These are phyloP conservation scores for Ceratobasidium sp. DNA, from an alignment of 1,284 basidiomycete species.

Conservation along the genomic window DNA sequence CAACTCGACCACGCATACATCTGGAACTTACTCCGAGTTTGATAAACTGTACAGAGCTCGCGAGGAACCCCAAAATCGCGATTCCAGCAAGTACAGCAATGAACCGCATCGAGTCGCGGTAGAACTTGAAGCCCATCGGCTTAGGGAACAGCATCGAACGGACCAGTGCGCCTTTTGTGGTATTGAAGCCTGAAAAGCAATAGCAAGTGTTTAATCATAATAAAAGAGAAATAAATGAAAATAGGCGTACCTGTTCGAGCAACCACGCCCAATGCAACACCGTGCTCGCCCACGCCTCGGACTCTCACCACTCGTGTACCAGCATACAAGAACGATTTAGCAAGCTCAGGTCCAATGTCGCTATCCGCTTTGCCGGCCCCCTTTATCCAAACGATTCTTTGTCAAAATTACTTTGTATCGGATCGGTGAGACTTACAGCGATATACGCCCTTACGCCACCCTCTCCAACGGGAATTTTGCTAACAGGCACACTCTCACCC, in stretches of 20 bases:
- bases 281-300: conserved; percentile 65
- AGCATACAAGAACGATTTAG: conserved; percentile 89
- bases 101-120: conserved; percentile 96
- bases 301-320: conserved; percentile 94
- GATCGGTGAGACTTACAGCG: not conserved
- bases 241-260: conserved; percentile 86
- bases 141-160: conserved; percentile 99
- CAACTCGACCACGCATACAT: not conserved
- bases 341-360: conserved; percentile 63
- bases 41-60: conserved; percentile 91
- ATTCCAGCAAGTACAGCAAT: conserved; percentile 91
- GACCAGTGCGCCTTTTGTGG: conserved; percentile 95
- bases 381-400: not conserved
- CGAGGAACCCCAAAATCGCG: conserved; percentile 86
- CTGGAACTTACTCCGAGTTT: conserved; percentile 75
- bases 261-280: conserved; percentile 84
- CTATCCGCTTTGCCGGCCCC: conserved; percentile 64
- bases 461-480: conserved; percentile 80
- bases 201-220: no score
- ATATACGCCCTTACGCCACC: conserved; percentile 66
- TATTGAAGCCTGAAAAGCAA: conserved; percentile 81
- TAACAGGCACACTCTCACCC: conserved; percentile 93
- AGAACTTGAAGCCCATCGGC: conserved; percentile 97
- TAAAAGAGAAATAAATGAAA: no score
- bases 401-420: not conserved